These are phyloP conservation scores for Scytalidium sp. DNA, from an alignment of 2,329 filamentous ascomycete genomes.

Conservation along the genomic window DNA sequence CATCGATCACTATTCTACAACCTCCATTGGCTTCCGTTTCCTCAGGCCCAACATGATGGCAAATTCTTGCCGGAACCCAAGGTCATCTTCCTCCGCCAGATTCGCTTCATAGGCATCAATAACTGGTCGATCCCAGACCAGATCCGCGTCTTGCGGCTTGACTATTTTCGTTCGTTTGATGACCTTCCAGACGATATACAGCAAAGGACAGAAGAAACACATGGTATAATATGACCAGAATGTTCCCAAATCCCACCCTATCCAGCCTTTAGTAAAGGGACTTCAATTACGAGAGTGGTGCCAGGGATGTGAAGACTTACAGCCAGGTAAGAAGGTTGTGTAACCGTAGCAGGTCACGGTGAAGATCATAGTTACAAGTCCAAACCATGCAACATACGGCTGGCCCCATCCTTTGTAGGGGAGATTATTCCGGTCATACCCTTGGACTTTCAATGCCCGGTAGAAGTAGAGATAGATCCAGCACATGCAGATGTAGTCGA, in stretches of 20 bases:
- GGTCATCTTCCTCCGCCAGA: slow-evolving; percentile 9
- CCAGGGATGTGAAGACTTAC: slow-evolving; percentile 18
- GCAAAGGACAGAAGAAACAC: slow-evolving; percentile 60
- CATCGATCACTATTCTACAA: slow-evolving; percentile 6
- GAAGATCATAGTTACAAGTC: slow-evolving; percentile 53
- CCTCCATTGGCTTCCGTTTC: slow-evolving; percentile 13
- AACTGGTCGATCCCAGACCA: slow-evolving; percentile 19
- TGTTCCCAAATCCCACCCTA: slow-evolving; percentile 62
- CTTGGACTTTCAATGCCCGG: slow-evolving; percentile 48
- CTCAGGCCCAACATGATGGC: slow-evolving; percentile 16
- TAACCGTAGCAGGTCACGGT: slow-evolving; percentile 59
- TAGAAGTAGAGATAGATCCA: slow-evolving; percentile 57
- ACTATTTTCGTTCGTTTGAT: slow-evolving; percentile 53
- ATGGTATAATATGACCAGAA: slow-evolving; percentile 72
- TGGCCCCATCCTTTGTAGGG: slow-evolving; percentile 53
- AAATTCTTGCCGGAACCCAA: slow-evolving; percentile 18
- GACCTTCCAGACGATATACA: slow-evolving; percentile 66
- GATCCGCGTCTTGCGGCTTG: slow-evolving; percentile 31
- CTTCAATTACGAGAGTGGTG: neutral
- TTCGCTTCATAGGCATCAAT: slow-evolving; percentile 23
- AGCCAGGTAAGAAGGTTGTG: slow-evolving; percentile 55
- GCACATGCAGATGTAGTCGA: slow-evolving; percentile 57
- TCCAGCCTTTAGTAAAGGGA: slow-evolving; percentile 70
- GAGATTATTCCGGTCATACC: slow-evolving; percentile 50
- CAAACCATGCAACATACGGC: slow-evolving; percentile 57